Evolutionary conservation across 768 basidiomycete species (phyloP), one percentile per base, ranked within the genome.

Genomic region (Mrakia frigida): DNA sequence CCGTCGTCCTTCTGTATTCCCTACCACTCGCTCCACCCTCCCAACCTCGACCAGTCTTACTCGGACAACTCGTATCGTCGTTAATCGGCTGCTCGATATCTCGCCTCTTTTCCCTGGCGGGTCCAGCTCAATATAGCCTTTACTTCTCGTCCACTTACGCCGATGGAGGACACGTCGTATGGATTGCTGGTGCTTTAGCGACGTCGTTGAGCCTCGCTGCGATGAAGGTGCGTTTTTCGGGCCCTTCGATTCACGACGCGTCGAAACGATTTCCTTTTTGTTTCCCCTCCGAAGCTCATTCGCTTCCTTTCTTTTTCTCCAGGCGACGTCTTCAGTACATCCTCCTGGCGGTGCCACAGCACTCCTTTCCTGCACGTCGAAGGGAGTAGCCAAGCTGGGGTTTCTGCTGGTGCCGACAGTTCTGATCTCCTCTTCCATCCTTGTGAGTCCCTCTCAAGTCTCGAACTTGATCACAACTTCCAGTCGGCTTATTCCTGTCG

Each of bases 341-440:
- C 65, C 65, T 37, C 65, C 65, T 41, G 65, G 35, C 25, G 65
- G 65, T 0, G 65, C 65, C 1, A 68, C 65, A 23, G 65, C 65
- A 3, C 37, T 68, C 1, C 25, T 68, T 3, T 39, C 35, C 31
- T 68, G 65, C 37, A 68, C 37, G 6, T 41, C 39, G 23, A 68
- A 23, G 23, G 23, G 39, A 0, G 65, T 68, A 0, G 65, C 65
- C 7, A 68, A 25, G 31, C 39, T 68, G 35, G 65, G 65, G 1
- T 68, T 39, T 25, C 2, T 21, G 6, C 39, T 68, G 1, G 65
- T 68, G 0, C 65, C 65, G 37, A 11, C 43, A 1, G 65, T 68
- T 35, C 21, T 68, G 37, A 35, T 68, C 18, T 68, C 65, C 16
- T 65, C 63, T 3, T 33, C 31, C 31, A 33, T 65, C 18, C 63